phyloP scores from a whole-genome alignment of 2,329 filamentous ascomycete species.

The Grosmannia serpens region DNA sequence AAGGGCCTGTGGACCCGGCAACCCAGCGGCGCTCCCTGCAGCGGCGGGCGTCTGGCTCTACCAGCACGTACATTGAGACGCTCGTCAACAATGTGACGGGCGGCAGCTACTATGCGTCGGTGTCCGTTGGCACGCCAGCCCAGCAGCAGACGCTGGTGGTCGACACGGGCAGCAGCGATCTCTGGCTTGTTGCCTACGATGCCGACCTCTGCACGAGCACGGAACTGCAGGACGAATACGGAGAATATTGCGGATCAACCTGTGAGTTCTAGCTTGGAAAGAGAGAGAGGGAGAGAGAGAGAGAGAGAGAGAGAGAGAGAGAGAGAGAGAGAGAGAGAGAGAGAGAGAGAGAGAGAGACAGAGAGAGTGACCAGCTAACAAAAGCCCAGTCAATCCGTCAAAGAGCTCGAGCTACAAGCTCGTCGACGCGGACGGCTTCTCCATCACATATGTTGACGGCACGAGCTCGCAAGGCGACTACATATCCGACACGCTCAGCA shows the following conservation, averaged over 20 bases:
- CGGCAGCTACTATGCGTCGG: conserved; percentile 44
- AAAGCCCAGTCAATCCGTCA: conserved; percentile 24
- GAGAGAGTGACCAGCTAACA: neutral
- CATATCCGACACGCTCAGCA: conserved; percentile 42
- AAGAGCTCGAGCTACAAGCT: conserved; percentile 37
- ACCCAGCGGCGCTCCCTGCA: conserved; percentile 11
- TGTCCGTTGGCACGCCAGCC: conserved; percentile 46
- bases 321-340: no score
- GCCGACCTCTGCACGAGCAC: conserved; percentile 28
- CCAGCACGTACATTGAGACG: conserved; percentile 21
- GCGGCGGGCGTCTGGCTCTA: conserved; percentile 6
- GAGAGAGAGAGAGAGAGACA: neutral
- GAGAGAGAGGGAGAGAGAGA: neutral
- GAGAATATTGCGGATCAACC: conserved; percentile 24
- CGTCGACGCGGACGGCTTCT: conserved; percentile 33
- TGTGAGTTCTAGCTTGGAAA: conserved; percentile 26
- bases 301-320: no score
- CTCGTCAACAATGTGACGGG: conserved; percentile 43
- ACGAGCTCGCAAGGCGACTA: conserved; percentile 44
- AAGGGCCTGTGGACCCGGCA: conserved; percentile 5
- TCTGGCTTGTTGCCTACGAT: conserved; percentile 38
- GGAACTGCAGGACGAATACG: conserved; percentile 22
- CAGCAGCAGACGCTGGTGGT: conserved; percentile 43
- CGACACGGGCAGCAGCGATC: conserved; percentile 53
- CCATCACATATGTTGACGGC: conserved; percentile 50